Conservation (phyloP, 257 asterid species). For the Solanum appendiculatum region DNA sequence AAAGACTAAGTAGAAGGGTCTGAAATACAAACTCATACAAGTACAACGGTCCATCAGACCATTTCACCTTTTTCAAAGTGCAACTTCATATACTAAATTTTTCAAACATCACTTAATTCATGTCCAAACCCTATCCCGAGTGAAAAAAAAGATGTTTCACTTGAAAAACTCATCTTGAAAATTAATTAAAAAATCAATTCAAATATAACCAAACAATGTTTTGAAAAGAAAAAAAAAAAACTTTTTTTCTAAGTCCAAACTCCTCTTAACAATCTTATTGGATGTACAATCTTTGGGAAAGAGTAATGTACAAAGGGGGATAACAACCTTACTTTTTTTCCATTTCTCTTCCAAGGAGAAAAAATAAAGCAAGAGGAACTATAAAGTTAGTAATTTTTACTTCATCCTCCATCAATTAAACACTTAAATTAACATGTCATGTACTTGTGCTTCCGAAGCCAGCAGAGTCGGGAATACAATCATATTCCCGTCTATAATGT, state of each 20-base stretch:
- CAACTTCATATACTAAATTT: neutral
- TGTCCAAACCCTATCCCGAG: neutral
- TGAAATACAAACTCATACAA: too few species aligned
- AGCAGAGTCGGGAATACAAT: neutral
- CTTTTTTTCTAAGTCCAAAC: neutral
- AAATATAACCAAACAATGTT: too few species aligned
- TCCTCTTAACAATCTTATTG: neutral
- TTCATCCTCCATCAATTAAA: neutral
- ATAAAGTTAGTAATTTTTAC: neutral
- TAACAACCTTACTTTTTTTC: neutral
- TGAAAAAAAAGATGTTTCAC: neutral
- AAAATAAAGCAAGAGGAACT: neutral
- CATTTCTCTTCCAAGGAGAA: neutral
- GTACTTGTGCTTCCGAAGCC: neutral
- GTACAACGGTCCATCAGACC: too few species aligned
- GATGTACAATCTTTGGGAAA: neutral
- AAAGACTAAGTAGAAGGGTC: too few species aligned
- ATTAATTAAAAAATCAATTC: too few species aligned
- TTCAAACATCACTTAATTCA: neutral
- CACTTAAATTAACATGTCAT: neutral
- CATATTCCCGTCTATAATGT: neutral
- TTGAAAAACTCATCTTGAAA: neutral
- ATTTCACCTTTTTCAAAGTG: neutral
- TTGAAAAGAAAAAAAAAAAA: neutral
- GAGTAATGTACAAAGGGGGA: neutral